Conservation (phyloP, 257 asterid genomes). For the Nicotiana obtusifolia region DNA sequence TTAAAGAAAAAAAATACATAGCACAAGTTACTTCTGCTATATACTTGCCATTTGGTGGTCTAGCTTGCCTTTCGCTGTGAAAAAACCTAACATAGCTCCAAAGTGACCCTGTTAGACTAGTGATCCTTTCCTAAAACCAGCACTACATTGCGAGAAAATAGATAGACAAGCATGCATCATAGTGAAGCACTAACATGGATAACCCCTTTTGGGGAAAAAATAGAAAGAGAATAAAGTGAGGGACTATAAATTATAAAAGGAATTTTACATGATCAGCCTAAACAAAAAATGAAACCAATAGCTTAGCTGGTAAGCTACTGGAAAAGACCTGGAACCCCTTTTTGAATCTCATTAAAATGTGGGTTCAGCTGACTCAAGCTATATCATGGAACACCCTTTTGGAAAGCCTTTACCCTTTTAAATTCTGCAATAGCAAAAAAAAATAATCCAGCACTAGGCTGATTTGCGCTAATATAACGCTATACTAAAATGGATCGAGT, state of each 20-base stretch:
- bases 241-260: not conserved
- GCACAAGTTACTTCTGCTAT: no score
- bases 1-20: no score
- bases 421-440: not conserved
- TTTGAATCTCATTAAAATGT: not conserved
- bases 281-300: not conserved
- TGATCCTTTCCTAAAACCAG: not conserved
- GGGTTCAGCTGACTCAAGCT: not conserved
- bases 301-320: not conserved
- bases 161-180: not conserved
- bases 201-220: no score
- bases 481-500: not conserved
- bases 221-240: not conserved
- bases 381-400: not conserved
- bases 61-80: not conserved
- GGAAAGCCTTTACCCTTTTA: not conserved
- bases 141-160: not conserved
- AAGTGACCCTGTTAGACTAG: not conserved
- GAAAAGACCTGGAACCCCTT: not conserved
- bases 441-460: not conserved
- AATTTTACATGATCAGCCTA: not conserved
- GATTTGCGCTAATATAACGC: not conserved
- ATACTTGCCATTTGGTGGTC: not conserved
- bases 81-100: no score
- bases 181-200: not conserved